Base-by-base conservation (phyloP, 2,329 filamentous ascomycete genomes). In the Aschersonia sp. region DNA sequence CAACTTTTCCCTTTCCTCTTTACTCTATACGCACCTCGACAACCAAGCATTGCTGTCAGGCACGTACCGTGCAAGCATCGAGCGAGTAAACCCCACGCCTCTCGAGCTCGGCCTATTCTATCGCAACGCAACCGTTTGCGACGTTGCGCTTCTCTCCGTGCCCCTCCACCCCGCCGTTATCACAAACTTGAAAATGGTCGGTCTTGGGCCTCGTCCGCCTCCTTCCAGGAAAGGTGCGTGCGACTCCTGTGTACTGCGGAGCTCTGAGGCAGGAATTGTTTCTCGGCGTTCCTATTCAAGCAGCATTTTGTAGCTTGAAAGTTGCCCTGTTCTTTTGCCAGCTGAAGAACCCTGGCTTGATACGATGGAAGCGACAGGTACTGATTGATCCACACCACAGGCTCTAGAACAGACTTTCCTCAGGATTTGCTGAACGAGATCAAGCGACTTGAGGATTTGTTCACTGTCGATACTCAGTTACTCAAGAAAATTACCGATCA, bases 401-500 rank as follows among this genome's bases (percentile, higher is more conserved):
- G 87, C 62, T 94, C 89, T 53, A 87, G 92, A 79, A 81, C 83
- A 65, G 87, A 95, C 71, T 77, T 95, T 66, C 89, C 90, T 53
- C 84, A 87, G 69, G 81, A 87, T 66, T 77, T 95, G 54, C 70
- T 87, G 47, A 62, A 68, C 39, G 84, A 95, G 68, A 89, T 97
- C 61, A 81, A 85, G 64, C 74, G 77, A 52, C 76, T 97, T 30
- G 92, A 97, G 70, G 76, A 88, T 49, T 66, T 83, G 47, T 95
- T 98, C 67, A 84, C 81, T 9, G 80, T 97, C 43, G 77, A 84
- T 54, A 75, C 75, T 1, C 67, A 76, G 39, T 94, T 86, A 71
- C 79, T 97, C 48, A 97, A 97, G 76, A 67, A 83, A 54, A 89
- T 98, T 59, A 90, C 87, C 41, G 73, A 85, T 47, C 90, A 95